Evolutionary conservation across 257 asterid genomes (phyloP).

Genomic region (Lantana camara): DNA sequence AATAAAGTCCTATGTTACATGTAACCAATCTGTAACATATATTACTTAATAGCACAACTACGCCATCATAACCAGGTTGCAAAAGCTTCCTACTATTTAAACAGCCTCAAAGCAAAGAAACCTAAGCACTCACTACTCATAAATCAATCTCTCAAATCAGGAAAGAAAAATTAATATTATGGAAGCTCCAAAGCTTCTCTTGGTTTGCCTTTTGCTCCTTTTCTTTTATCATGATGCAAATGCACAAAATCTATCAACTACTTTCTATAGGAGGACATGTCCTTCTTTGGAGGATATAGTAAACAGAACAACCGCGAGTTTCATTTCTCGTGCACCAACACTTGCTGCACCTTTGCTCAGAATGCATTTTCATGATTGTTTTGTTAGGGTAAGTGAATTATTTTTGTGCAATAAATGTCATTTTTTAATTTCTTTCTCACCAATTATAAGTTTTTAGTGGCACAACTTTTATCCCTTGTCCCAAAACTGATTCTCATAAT

Average conservation of each 20-base stretch:
- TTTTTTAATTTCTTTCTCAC: too few relatives aligned
- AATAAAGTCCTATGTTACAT: too few relatives aligned
- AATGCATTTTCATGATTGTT: slow-evolving; percentile 79
- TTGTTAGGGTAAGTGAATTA: slow-evolving; percentile 48
- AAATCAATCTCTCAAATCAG: background rate
- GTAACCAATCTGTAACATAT: background rate
- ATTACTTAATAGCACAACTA: slow-evolving; percentile 3
- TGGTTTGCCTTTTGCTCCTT: slow-evolving; percentile 25
- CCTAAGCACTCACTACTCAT: background rate
- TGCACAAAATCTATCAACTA: slow-evolving; percentile 36
- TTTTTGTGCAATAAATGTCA: background rate
- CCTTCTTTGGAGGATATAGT: slow-evolving; percentile 51
- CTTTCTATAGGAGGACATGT: slow-evolving; percentile 47
- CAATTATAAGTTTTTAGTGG: too few relatives aligned
- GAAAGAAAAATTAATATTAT: slow-evolving; percentile 23
- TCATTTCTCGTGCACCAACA: slow-evolving; percentile 41
- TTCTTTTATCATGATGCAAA: slow-evolving; percentile 10
- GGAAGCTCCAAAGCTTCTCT: slow-evolving; percentile 34
- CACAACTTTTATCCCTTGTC: too few relatives aligned
- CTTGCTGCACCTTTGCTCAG: slow-evolving; percentile 63
- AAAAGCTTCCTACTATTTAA: slow-evolving; percentile 23
- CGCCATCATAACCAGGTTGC: background rate
- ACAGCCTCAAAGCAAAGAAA: too few relatives aligned
- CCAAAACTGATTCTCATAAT: too few relatives aligned
- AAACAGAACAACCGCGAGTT: slow-evolving; percentile 18